phyloP scores from a whole-genome alignment of 2,329 filamentous ascomycete genomes.

The Curvularia sp. region DNA sequence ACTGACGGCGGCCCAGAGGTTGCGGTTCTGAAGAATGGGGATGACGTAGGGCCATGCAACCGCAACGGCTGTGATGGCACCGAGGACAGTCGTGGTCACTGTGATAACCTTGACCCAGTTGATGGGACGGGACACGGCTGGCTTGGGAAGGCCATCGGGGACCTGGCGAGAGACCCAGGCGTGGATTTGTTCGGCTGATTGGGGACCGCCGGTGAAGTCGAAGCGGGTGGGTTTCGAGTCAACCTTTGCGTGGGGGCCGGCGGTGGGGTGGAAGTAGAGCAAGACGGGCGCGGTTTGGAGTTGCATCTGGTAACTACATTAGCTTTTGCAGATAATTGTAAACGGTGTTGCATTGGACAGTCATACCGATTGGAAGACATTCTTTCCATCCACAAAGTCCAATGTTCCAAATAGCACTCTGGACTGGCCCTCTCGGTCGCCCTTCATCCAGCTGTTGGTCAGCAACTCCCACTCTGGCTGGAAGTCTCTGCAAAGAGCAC shows the following conservation, averaged over 20 bases:
- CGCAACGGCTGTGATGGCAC: constrained; percentile 69
- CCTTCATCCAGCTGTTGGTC: constrained; percentile 83
- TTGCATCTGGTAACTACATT: constrained; percentile 68
- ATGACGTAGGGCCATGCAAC: constrained; percentile 80
- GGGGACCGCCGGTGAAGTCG: constrained; percentile 80
- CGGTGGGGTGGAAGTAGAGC: constrained; percentile 83
- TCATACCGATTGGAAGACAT: constrained; percentile 85
- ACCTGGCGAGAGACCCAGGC: constrained; percentile 80
- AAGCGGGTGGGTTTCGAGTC: constrained; percentile 75
- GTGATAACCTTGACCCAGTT: constrained; percentile 82
- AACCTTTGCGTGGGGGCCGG: constrained; percentile 76
- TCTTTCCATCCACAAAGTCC: constrained; percentile 85
- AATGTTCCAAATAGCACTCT: constrained; percentile 81
- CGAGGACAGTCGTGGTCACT: constrained; percentile 72
- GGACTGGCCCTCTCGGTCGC: constrained; percentile 76
- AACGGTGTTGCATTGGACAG: fast-evolving
- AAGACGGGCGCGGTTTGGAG: constrained; percentile 94
- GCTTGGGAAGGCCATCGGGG: constrained; percentile 71
- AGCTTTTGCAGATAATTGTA: not conserved
- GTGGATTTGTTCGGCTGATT: constrained; percentile 78
- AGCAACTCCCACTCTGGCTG: constrained; percentile 93
- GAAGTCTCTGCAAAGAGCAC: constrained; percentile 85
- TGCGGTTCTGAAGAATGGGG: constrained; percentile 85
- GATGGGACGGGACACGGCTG: constrained; percentile 79
- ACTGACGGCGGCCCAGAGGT: constrained; percentile 90